Conservation (phyloP, 768 basidiomycete species). For the Pisolithus microcarpus region DNA sequence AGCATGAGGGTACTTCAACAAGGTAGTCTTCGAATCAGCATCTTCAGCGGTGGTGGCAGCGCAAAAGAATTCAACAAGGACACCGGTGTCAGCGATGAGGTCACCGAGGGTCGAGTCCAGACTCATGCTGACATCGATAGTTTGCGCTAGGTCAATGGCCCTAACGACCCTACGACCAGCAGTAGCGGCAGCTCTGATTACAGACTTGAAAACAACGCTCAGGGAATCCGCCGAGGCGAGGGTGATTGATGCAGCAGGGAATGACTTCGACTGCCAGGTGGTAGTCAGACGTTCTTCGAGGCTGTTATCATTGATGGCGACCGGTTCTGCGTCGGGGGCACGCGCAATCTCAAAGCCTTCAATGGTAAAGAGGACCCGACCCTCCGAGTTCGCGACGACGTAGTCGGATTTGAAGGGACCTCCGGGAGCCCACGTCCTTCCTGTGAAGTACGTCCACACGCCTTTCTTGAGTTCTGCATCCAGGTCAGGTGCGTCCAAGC, state of each 20-base stretch:
- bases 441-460: slow-evolving; percentile 25
- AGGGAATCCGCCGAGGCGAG: slow-evolving; percentile 3
- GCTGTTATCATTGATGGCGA: slow-evolving; percentile 18
- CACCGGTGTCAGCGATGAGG: slow-evolving; percentile 10
- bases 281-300: slow-evolving; percentile 26
- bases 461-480: slow-evolving; percentile 23
- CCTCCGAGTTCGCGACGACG: slow-evolving; percentile 22
- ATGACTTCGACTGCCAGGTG: slow-evolving; percentile 25
- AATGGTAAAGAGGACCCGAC: slow-evolving; percentile 26
- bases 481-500: slow-evolving; percentile 15
- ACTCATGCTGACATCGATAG: slow-evolving; percentile 10
- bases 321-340: slow-evolving; percentile 23
- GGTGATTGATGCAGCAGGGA: slow-evolving; percentile 11
- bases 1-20: slow-evolving; percentile 7
- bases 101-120: slow-evolving; percentile 12
- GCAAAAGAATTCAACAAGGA: slow-evolving; percentile 13
- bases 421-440: slow-evolving; percentile 16
- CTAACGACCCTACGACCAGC: slow-evolving; percentile 19
- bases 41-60: slow-evolving; percentile 12
- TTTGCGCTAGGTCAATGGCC: slow-evolving; percentile 18
- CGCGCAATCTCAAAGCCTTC: slow-evolving; percentile 28
- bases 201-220: slow-evolving; percentile 10
- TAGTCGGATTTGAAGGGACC: slow-evolving; percentile 19
- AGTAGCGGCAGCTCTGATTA: slow-evolving; percentile 11
- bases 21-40: slow-evolving; percentile 18